Evolutionary conservation across 331 rosid genomes (phyloP).

Genomic region (Malus hybrid): DNA sequence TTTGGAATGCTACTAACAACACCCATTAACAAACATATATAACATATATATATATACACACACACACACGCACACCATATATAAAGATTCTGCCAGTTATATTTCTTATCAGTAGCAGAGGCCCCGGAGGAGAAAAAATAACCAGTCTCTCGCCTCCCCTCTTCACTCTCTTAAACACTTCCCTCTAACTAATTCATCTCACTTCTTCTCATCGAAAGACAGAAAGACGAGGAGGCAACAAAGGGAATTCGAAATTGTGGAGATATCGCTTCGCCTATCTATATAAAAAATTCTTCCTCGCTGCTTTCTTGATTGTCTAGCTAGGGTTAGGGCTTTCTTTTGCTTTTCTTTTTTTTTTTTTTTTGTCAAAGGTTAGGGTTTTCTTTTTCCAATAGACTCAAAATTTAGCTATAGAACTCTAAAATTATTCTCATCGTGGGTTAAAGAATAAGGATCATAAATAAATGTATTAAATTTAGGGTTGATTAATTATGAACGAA

Average conservation of each 20-base stretch:
- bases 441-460: not conserved
- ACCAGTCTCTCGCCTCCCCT: not conserved
- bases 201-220: not conserved
- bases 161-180: not conserved
- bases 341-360: too few relatives aligned
- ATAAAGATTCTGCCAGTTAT: not conserved
- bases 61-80: not conserved
- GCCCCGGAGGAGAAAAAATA: not conserved
- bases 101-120: not conserved
- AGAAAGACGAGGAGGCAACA: not conserved
- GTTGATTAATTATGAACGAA: not conserved
- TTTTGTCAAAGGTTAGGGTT: not conserved
- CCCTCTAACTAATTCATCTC: not conserved
- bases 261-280: not conserved
- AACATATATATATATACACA: not conserved
- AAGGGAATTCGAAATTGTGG: not conserved
- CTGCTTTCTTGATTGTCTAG: not conserved
- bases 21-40: too few relatives aligned
- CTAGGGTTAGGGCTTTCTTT: not conserved
- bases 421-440: not conserved
- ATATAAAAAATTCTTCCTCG: not conserved
- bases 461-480: not conserved
- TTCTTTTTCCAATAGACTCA: not conserved
- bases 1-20: too few relatives aligned
- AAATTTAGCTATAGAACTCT: not conserved